Evolutionary conservation across 2,329 filamentous ascomycete genomes (phyloP), one percentile per base, ranked within the genome.

Genomic region (Tolypocladium cylindrosporum): DNA sequence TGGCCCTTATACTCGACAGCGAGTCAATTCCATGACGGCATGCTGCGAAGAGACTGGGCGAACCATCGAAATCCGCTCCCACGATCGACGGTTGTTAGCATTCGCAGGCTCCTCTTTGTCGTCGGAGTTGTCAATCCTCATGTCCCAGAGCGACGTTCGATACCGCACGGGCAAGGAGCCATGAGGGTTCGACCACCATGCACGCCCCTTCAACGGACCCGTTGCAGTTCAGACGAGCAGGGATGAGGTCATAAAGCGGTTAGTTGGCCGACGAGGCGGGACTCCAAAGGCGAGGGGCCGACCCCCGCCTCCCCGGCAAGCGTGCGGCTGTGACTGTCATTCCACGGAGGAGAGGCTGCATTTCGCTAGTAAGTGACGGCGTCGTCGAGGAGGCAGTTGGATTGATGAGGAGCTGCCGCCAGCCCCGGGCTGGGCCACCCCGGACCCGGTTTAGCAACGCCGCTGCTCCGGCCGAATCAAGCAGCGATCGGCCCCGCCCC

Each of bases 401-500:
- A 48, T 16, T 5, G 24, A 48, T 41, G 24, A 13, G 31, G 27
- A 42, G 36, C 3, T 39, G 40, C 36, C 55, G 55, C 43, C 16
- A 42, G 34, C 55, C 31, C 42, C 4, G 43, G 31, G 43, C 14
- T 31, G 24, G 42, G 24, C 43, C 27, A 48, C 43, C 43, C 24
- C 14, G 24, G 43, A 24, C 43, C 43, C 24, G 43, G 24, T 16
- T 1, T 27, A 19, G 43, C 24, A 14, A 24, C 14, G 43, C 14
- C 24, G 43, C 6, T 48, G 43, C 43, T 16, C 21, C 24, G 43
- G 21, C 24, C 24, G 43, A 31, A 57, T 27, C 5, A 8, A 31
- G 56, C 40, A 57, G 56, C n/a, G 56, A 57, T 57, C 50, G 56
- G 39, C 56, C 37, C 24, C 39, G 19, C 57, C 54, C 55, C 56